Conservation (phyloP, 495 filamentous ascomycete species). For the Lindgomyces ingoldianus region DNA sequence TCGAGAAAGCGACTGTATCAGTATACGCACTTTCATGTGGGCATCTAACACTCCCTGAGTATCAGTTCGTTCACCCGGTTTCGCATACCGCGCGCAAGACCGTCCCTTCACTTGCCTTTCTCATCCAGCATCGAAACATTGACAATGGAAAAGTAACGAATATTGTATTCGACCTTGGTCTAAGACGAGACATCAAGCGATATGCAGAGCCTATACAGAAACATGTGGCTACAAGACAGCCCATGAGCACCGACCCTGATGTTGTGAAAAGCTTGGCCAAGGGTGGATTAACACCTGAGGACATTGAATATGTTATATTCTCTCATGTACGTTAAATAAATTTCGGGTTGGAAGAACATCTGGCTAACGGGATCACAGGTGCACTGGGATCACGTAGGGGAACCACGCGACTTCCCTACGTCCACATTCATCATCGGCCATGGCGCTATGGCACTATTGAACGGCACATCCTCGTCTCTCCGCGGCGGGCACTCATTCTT, state of each 20-base stretch:
- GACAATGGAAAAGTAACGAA: constrained; percentile 35
- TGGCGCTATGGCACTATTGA: constrained; percentile 43
- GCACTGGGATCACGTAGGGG: constrained; percentile 52
- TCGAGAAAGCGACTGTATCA: constrained; percentile 21
- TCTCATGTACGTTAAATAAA: constrained; percentile 45
- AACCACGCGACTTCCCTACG: constrained; percentile 45
- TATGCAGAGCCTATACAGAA: constrained; percentile 45
- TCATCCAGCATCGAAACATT: constrained; percentile 44
- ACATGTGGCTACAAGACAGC: constrained; percentile 44
- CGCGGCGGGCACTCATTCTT: constrained; percentile 48
- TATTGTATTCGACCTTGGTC: constrained; percentile 50
- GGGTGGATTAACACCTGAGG: constrained; percentile 41
- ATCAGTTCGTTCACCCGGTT: constrained; percentile 46
- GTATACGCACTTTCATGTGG: constrained; percentile 33
- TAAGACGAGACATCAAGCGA: constrained; percentile 40
- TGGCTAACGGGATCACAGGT: too few species aligned
- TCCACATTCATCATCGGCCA: constrained; percentile 47
- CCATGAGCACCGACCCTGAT: constrained; percentile 44
- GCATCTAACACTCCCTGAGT: constrained; percentile 47
- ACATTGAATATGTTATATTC: constrained; percentile 49
- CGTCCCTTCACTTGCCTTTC: constrained; percentile 44
- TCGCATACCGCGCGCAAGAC: constrained; percentile 33
- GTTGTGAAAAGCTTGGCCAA: constrained; percentile 40
- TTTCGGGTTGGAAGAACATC: too few species aligned
- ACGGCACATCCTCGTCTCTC: constrained; percentile 33